Conservation (phyloP, 495 filamentous ascomycete species). For the Podospora pseudoanserina region DNA sequence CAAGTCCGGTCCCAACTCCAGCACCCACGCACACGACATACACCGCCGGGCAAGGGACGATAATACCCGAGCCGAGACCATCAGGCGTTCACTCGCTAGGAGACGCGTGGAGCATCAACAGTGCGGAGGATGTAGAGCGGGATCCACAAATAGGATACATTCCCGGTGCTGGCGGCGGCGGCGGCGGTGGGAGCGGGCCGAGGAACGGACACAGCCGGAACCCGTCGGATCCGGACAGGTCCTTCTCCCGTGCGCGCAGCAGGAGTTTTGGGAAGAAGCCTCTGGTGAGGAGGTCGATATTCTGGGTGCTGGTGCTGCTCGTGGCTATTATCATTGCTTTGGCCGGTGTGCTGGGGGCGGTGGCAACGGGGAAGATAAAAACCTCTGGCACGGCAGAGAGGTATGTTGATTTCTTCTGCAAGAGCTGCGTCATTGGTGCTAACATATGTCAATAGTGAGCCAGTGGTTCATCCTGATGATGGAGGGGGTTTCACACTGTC, state of each 20-base stretch:
- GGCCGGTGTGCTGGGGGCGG: slow-evolving; percentile 23
- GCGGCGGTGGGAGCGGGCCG: background rate
- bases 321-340: slow-evolving; percentile 17
- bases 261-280: background rate
- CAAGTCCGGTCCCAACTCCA: background rate
- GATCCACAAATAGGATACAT: background rate
- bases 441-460: background rate
- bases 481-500: background rate
- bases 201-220: background rate
- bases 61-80: background rate
- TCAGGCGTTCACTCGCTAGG: slow-evolving; percentile 14
- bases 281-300: slow-evolving; percentile 10
- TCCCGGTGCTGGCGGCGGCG: background rate
- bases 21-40: background rate
- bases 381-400: slow-evolving; percentile 8
- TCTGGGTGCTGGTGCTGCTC: slow-evolving; percentile 20
- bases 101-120: slow-evolving; percentile 14
- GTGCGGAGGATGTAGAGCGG: background rate
- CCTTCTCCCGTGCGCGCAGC: background rate
- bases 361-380: slow-evolving; percentile 20
- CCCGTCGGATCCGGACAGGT: background rate
- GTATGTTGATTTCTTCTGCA: background rate
- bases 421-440: background rate
- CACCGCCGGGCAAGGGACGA: background rate
- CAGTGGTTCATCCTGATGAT: background rate